Percentiles rank a stretch among this genome's conserved stretches.
Conservation (phyloP, 805 yeast species). For the Trichomonascus vanleenenianus region DNA sequence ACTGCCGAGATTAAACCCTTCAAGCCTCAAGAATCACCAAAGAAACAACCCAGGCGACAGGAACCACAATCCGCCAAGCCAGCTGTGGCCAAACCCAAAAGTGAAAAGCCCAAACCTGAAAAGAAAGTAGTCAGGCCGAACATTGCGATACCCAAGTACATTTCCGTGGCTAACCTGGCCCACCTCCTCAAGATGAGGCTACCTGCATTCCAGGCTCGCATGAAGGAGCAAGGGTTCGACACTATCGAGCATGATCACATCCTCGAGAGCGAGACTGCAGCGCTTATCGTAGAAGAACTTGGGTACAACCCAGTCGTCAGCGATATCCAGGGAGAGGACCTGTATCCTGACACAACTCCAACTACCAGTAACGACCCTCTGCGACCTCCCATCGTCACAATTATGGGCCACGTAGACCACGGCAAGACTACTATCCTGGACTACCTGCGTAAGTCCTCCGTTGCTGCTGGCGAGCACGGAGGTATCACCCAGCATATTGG, state of each 20-base stretch:
- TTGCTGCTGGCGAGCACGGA: conserved; percentile 82
- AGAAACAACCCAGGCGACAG: too few relatives aligned
- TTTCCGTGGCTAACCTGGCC: conserved; percentile 74
- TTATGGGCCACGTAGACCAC: conserved; percentile 99
- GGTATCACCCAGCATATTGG: conserved; percentile 98
- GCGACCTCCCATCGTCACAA: conserved; percentile 91
- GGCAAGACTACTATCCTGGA: conserved; percentile 95
- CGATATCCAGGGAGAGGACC: conserved; percentile 50
- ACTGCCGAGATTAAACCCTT: too few relatives aligned
- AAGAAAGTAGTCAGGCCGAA: conserved; percentile 8
- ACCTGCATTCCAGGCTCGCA: conserved; percentile 46
- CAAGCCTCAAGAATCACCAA: too few relatives aligned
- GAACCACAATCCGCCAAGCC: too few relatives aligned
- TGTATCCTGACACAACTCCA: conserved; percentile 45
- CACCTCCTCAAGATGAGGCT: conserved; percentile 60
- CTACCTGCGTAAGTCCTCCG: conserved; percentile 71
- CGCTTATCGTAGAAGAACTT: conserved; percentile 80
- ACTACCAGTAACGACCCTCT: conserved; percentile 46
- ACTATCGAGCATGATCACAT: conserved; percentile 63
- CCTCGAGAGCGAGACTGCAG: conserved; percentile 78
- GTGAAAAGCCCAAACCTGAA: neutral
- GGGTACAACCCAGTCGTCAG: conserved; percentile 46
- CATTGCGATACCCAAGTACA: conserved; percentile 55
- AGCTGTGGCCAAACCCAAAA: neutral
- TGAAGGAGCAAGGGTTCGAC: conserved; percentile 68